A percentile compares a stretch with the other conserved stretches of the same genome.
Evolutionary conservation across 1,139 yeast genomes (phyloP).

Genomic region (Diutina sp.): DNA sequence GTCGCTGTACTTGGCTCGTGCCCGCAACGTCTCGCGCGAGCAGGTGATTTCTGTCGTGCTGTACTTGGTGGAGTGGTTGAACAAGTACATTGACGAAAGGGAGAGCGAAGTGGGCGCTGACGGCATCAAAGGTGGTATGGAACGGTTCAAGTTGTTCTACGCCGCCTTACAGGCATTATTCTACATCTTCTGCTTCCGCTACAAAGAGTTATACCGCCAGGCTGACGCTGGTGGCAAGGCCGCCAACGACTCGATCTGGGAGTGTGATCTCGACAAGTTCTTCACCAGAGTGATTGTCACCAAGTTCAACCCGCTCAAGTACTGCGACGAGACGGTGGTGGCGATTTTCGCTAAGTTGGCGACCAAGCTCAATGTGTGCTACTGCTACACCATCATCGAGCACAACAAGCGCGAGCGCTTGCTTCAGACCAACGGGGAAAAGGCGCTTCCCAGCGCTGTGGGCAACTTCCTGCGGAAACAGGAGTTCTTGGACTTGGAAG

Average conservation of each 20-base stretch:
- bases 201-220: conserved; percentile 37
- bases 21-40: conserved; percentile 53
- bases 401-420: conserved; percentile 66
- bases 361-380: conserved; percentile 79
- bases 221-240: conserved; percentile 8
- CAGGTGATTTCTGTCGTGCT: conserved; percentile 73
- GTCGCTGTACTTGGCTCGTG: conserved; percentile 85
- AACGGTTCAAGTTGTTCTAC: conserved; percentile 73
- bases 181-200: conserved; percentile 86
- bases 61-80: conserved; percentile 73
- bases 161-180: conserved; percentile 89
- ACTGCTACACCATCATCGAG: conserved; percentile 87
- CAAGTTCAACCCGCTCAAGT: conserved; percentile 85
- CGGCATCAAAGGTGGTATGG: conserved; percentile 45
- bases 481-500: conserved; percentile 79
- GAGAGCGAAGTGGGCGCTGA: conserved; percentile 63
- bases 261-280: conserved; percentile 68
- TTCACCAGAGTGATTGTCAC: conserved; percentile 81
- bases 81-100: conserved; percentile 67
- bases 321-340: conserved; percentile 89
- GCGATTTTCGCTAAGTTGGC: conserved; percentile 89
- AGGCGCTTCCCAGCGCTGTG: conserved; percentile 16
- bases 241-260: conserved; percentile 45
- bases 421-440: conserved; percentile 18
- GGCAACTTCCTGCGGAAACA: conserved; percentile 42